A percentile compares a stretch with the other conserved stretches of the same genome.
Conservation (phyloP, 768 basidiomycete genomes). For the Leccinum arenicola region DNA sequence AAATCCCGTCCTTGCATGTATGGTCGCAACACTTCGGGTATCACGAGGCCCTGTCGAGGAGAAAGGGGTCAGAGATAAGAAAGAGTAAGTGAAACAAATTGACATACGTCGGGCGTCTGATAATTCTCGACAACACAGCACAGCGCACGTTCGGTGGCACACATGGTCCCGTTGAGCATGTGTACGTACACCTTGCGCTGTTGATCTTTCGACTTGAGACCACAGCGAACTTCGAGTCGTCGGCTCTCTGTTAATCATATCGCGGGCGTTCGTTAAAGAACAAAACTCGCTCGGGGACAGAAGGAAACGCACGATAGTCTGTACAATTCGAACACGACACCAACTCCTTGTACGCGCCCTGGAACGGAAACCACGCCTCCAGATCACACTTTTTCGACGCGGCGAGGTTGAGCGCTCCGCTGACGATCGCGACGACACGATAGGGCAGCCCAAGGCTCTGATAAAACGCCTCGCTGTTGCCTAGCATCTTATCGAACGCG, state of each 20-base stretch:
- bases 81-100: neutral
- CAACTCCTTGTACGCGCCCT: constrained; percentile 93
- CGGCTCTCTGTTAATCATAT: constrained; percentile 65
- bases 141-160: constrained; percentile 93
- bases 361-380: constrained; percentile 99
- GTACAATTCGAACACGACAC: constrained; percentile 99
- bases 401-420: constrained; percentile 94
- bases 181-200: constrained; percentile 93
- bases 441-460: constrained; percentile 93
- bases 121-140: constrained; percentile 99
- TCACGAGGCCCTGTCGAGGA: constrained; percentile 70
- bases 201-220: constrained; percentile 88
- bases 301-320: constrained; percentile 82
- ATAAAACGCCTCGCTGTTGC: constrained; percentile 90
- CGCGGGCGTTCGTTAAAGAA: neutral
- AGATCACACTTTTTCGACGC: constrained; percentile 97
- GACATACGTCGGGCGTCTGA: constrained; percentile 85
- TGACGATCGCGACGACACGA: constrained; percentile 91
- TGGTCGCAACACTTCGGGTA: constrained; percentile 87
- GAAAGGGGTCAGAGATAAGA: neutral
- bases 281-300: neutral
- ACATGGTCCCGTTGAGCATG: constrained; percentile 98
- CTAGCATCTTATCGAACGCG: constrained; percentile 90
- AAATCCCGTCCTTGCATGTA: constrained; percentile 98
- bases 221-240: constrained; percentile 89